Percentiles rank a stretch among this genome's conserved stretches.
Evolutionary conservation across 1,139 yeast species (phyloP).

Genomic region (Torulaspora pretoriensis): DNA sequence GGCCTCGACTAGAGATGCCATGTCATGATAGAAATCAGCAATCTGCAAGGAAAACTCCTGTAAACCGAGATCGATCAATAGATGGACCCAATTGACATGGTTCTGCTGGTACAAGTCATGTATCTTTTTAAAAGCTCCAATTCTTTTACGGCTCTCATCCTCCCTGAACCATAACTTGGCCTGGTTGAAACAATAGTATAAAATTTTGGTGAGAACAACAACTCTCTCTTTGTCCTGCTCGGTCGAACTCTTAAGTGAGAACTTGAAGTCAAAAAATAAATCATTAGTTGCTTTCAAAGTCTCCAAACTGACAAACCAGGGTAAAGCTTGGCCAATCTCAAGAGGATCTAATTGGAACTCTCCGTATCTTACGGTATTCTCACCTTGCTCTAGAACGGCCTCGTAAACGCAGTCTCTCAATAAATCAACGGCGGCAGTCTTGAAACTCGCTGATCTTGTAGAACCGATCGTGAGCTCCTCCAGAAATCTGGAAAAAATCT

Average conservation of each 20-base stretch:
- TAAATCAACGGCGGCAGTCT: conserved; percentile 37
- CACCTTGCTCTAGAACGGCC: conserved; percentile 42
- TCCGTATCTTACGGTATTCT: conserved; percentile 39
- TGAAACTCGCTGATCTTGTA: conserved; percentile 29
- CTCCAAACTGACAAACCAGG: conserved; percentile 37
- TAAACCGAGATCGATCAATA: conserved; percentile 47
- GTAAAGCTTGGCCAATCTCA: conserved; percentile 30
- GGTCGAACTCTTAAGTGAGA: conserved; percentile 13
- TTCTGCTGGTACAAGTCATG: conserved; percentile 28
- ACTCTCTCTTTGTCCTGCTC: conserved; percentile 22
- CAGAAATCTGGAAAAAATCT: conserved; percentile 40
- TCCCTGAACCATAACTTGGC: conserved; percentile 34
- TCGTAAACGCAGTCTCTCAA: conserved; percentile 43
- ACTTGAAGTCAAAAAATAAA: conserved; percentile 31
- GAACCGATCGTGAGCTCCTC: conserved; percentile 24
- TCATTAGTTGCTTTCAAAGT: conserved; percentile 30
- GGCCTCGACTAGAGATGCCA: conserved; percentile 61
- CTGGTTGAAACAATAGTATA: conserved; percentile 38
- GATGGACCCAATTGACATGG: conserved; percentile 49
- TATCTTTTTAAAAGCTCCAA: conserved; percentile 21
- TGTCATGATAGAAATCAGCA: conserved; percentile 64
- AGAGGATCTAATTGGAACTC: conserved; percentile 28
- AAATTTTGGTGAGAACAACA: conserved; percentile 35
- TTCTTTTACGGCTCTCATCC: conserved; percentile 25
- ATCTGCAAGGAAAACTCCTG: conserved; percentile 55